A percentile compares a stretch with the other conserved stretches of the same genome.
These are phyloP conservation scores for Neofusicoccum cordaticola DNA, from an alignment of 2,329 filamentous ascomycete species.

Conservation along the genomic window DNA sequence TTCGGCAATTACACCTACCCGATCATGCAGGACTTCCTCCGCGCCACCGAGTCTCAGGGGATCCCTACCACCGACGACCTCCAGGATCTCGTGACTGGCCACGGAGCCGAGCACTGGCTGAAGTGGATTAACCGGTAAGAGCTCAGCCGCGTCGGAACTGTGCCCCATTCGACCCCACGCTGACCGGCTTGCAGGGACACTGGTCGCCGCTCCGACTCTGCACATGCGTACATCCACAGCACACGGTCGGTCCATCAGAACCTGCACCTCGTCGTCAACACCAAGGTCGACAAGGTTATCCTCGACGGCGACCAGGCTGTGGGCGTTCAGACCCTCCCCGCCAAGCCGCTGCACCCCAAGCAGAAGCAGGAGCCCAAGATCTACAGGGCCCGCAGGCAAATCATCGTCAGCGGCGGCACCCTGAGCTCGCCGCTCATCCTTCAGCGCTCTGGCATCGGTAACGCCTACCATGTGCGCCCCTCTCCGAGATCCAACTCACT, in stretches of 20 bases:
- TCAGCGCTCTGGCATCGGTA: slow-evolving; percentile 68
- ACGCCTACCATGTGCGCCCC: slow-evolving; percentile 15
- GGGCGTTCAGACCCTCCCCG: slow-evolving; percentile 67
- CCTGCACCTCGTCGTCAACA: slow-evolving; percentile 70
- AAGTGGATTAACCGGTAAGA: slow-evolving; percentile 74
- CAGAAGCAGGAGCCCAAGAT: slow-evolving; percentile 53
- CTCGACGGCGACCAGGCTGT: slow-evolving; percentile 70
- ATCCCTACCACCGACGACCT: slow-evolving; percentile 75
- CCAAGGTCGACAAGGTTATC: slow-evolving; percentile 74
- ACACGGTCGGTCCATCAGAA: slow-evolving; percentile 69
- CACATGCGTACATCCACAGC: slow-evolving; percentile 74
- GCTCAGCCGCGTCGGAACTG: background rate
- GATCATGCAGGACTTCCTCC: slow-evolving; percentile 76
- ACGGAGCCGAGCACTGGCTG: slow-evolving; percentile 76
- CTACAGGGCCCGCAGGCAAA: slow-evolving; percentile 69
- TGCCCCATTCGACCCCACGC: background rate
- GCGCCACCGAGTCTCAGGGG: slow-evolving; percentile 68
- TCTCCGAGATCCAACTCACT: background rate
- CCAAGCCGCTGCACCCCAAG: slow-evolving; percentile 63
- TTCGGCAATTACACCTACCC: slow-evolving; percentile 78
- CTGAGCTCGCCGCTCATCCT: slow-evolving; percentile 72
- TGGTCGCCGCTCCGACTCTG: slow-evolving; percentile 72
- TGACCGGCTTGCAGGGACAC: slow-evolving; percentile 40
- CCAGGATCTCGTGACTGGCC: slow-evolving; percentile 65
- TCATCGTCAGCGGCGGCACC: slow-evolving; percentile 70